Conservation (phyloP, 2,329 filamentous ascomycete species). For the Purpureocillium lavendulum region DNA sequence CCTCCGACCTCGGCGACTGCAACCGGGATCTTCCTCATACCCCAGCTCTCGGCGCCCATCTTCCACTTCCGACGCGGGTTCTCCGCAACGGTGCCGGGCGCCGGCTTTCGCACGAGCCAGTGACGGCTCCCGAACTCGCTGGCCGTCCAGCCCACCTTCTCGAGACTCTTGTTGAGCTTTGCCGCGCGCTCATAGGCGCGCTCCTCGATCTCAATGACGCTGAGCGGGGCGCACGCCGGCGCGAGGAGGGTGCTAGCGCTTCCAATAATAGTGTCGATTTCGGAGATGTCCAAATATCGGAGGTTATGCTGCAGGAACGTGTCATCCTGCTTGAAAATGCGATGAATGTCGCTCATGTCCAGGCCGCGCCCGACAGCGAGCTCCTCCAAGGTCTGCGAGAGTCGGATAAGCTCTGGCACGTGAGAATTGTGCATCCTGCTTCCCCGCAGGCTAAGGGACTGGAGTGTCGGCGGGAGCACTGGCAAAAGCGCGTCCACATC, state of each 20-base stretch:
- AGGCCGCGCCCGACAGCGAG: slow-evolving; percentile 64
- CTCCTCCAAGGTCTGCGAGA: slow-evolving; percentile 67
- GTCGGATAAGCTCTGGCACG: slow-evolving; percentile 51
- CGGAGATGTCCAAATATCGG: slow-evolving; percentile 70
- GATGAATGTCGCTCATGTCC: slow-evolving; percentile 55
- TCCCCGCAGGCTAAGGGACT: slow-evolving; percentile 68
- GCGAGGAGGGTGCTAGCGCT: slow-evolving; percentile 53
- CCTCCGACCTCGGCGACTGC: slow-evolving; percentile 86
- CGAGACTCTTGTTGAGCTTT: slow-evolving; percentile 52
- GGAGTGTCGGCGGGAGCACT: slow-evolving; percentile 55
- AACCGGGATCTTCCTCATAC: slow-evolving; percentile 86
- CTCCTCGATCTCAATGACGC: slow-evolving; percentile 68
- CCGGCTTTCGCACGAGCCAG: slow-evolving; percentile 55
- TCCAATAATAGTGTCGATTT: slow-evolving; percentile 47
- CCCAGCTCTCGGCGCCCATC: slow-evolving; percentile 78
- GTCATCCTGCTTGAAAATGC: slow-evolving; percentile 49
- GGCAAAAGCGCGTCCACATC: slow-evolving; percentile 60
- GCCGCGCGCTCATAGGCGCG: slow-evolving; percentile 57
- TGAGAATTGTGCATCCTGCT: slow-evolving; percentile 60
- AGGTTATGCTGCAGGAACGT: slow-evolving; percentile 46
- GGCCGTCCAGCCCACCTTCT: slow-evolving; percentile 59
- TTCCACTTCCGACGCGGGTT: slow-evolving; percentile 62
- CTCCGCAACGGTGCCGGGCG: slow-evolving; percentile 23
- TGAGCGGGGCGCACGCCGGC: slow-evolving; percentile 55
- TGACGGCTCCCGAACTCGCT: slow-evolving; percentile 59